Evolutionary conservation across 1,284 basidiomycete genomes (phyloP).

Genomic region (Ceratobasidium sp.): DNA sequence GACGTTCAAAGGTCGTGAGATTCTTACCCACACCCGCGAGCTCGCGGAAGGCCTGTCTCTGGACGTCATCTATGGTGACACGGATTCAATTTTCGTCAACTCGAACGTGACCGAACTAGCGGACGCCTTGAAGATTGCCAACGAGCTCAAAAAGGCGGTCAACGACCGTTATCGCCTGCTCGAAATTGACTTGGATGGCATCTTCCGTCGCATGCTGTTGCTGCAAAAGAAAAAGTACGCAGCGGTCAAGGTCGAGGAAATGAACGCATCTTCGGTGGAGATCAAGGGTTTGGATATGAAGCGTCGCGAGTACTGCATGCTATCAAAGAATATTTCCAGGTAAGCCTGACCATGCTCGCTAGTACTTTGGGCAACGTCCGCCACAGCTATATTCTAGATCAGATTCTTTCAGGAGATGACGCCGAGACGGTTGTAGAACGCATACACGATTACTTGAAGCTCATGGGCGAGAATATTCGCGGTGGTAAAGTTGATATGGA

Average conservation of each 20-base stretch:
- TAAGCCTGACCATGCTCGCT: conserved; percentile 54
- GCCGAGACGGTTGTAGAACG: conserved; percentile 89
- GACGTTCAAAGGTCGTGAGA: conserved; percentile 98
- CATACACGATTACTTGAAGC: conserved; percentile 90
- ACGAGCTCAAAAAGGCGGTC: conserved; percentile 92
- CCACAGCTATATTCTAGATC: conserved; percentile 81
- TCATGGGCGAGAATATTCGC: conserved; percentile 77
- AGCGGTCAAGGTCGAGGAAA: conserved; percentile 90
- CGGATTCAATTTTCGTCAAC: conserved; percentile 98
- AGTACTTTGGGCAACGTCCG: neutral
- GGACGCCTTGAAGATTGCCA: conserved; percentile 90
- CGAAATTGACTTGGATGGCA: conserved; percentile 95
- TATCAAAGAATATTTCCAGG: conserved; percentile 94
- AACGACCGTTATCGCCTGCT: conserved; percentile 95
- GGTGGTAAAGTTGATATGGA: conserved; percentile 81
- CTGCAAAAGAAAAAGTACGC: conserved; percentile 99
- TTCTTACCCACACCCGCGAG: conserved; percentile 91
- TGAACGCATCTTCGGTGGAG: conserved; percentile 77
- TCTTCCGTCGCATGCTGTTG: conserved; percentile 91
- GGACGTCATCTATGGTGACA: conserved; percentile 98
- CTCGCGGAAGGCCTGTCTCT: conserved; percentile 89
- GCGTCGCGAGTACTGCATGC: conserved; percentile 89
- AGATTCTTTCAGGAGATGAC: conserved; percentile 89
- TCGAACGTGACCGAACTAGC: conserved; percentile 89
- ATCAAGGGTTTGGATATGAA: conserved; percentile 99